These are phyloP conservation scores for Calonectria pteridis DNA, from an alignment of 2,329 filamentous ascomycete genomes.

Conservation along the genomic window DNA sequence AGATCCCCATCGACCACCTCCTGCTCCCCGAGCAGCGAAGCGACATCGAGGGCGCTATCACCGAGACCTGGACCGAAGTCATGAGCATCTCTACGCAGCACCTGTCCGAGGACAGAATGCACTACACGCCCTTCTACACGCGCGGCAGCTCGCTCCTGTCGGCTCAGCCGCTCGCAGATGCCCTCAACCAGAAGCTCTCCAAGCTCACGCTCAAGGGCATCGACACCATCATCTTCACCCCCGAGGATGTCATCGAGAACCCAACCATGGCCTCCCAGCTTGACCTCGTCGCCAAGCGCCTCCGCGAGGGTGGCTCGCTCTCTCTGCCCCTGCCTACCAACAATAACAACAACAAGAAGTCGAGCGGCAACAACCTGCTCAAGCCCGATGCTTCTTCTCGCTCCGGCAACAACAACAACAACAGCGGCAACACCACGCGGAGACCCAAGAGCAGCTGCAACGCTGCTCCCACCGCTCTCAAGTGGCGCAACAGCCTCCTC, in stretches of 20 bases:
- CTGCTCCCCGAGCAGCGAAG: slow-evolving; percentile 56
- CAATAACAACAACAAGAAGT: not conserved
- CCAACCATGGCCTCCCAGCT: slow-evolving; percentile 64
- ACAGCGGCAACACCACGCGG: not conserved
- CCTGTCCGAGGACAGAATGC: slow-evolving; percentile 56
- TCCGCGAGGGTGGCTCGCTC: slow-evolving; percentile 36
- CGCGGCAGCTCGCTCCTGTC: slow-evolving; percentile 64
- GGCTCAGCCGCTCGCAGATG: slow-evolving; percentile 59
- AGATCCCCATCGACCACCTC: slow-evolving; percentile 30
- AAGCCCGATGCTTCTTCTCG: slow-evolving; percentile 3
- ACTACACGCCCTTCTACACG: slow-evolving; percentile 63
- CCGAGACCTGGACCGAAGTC: slow-evolving; percentile 58
- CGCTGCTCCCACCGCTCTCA: not conserved
- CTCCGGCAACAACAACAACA: not conserved
- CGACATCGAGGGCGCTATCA: slow-evolving; percentile 57
- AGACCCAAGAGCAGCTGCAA: too few relatives aligned
- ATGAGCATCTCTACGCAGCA: slow-evolving; percentile 55
- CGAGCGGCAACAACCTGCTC: slow-evolving; percentile 22
- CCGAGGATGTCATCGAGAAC: slow-evolving; percentile 63
- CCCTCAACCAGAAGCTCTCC: slow-evolving; percentile 58
- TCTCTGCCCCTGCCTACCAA: slow-evolving; percentile 20
- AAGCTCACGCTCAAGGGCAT: slow-evolving; percentile 52
- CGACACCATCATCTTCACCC: slow-evolving; percentile 54
- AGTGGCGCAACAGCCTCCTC: slow-evolving; percentile 37
- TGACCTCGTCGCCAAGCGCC: slow-evolving; percentile 53